Evolutionary conservation across 2,329 filamentous ascomycete genomes (phyloP), one percentile per base, ranked within the genome.

Genomic region (Fusarium staphyleae): DNA sequence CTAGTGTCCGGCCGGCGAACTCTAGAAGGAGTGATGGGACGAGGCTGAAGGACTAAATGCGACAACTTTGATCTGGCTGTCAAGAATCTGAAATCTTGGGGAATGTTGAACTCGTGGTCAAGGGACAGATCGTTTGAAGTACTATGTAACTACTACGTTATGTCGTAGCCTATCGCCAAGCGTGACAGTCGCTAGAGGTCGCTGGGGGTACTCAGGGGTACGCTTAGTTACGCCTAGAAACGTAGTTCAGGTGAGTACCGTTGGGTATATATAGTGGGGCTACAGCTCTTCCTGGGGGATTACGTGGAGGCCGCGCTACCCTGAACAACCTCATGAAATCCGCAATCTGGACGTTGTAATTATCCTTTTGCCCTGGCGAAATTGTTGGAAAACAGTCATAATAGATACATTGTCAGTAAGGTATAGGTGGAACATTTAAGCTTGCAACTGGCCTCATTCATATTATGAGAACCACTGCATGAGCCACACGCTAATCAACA

Each of bases 141-240:
- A 58, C 62, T 55, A 61, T 58, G 62, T 65, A n/a, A n/a, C n/a
- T n/a, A n/a, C n/a, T n/a, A n/a, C n/a, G n/a, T 64, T 55, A 61
- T 58, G 62, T 65, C 52, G 62, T 53, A 63, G 62, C 55, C 46
- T 57, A 32, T 49, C 48, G 39, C 44, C 55, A 62, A 51, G 58
- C 50, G 58, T 55, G 36, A 28, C 40, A 45, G 55, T 43, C 46
- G 57, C 40, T 16, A 37, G 32, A 34, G 39, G 29, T 19, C 29
- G 28, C 16, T 40, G 26, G 16, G 15, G 34, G 26, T 52, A 51
- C 42, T 14, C 12, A 3, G 24, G 1, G 11, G 26, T 59, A 62
- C 58, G 5, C 49, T 3, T 3, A 1, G 1, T 2, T 1, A 2
- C 3, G 3, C 10, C 5, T 3, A 10, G 9, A 5, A 0, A 19